Conservation (phyloP, 352 stramenopile species). For the Pilasporangium apinafurcum region DNA sequence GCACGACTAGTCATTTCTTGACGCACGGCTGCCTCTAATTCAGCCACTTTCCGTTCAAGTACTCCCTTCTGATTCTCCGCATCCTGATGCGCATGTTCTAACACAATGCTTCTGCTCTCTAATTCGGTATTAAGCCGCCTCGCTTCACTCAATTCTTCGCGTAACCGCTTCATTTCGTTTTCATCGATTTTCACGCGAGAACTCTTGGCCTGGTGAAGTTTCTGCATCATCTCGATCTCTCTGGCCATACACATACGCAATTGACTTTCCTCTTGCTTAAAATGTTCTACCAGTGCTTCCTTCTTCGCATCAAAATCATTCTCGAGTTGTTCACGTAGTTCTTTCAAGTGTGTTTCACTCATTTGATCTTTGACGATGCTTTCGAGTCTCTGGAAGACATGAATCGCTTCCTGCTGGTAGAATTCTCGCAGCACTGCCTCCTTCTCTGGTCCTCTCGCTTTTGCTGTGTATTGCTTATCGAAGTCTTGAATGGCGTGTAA, state of each 20-base stretch:
- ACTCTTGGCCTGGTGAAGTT: constrained; percentile 49
- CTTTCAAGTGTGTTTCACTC: constrained; percentile 44
- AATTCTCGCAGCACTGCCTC: constrained; percentile 44
- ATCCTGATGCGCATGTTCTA: constrained; percentile 39
- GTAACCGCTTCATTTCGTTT: constrained; percentile 40
- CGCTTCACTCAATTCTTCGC: constrained; percentile 30
- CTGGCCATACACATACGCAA: constrained; percentile 45
- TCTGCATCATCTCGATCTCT: constrained; percentile 67
- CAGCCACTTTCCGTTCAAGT: constrained; percentile 37
- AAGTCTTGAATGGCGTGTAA: constrained; percentile 47
- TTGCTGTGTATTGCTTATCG: constrained; percentile 34
- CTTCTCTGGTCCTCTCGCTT: constrained; percentile 46
- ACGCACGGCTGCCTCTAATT: constrained; percentile 42
- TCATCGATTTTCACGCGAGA: constrained; percentile 62
- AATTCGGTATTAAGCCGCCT: constrained; percentile 32
- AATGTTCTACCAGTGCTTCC: constrained; percentile 47
- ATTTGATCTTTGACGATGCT: constrained; percentile 35
- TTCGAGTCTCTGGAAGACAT: constrained; percentile 50
- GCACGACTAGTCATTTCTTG: constrained; percentile 62
- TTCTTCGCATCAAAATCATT: constrained; percentile 58
- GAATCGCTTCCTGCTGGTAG: constrained; percentile 45
- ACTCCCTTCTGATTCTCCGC: constrained; percentile 19
- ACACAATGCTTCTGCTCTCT: constrained; percentile 29
- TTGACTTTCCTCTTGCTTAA: constrained; percentile 58
- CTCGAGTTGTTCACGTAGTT: constrained; percentile 46